A percentile compares a stretch with the other conserved stretches of the same genome.
Evolutionary conservation across 108 stramenopile species (phyloP).

Genomic region (Nitzschia inconspicua): DNA sequence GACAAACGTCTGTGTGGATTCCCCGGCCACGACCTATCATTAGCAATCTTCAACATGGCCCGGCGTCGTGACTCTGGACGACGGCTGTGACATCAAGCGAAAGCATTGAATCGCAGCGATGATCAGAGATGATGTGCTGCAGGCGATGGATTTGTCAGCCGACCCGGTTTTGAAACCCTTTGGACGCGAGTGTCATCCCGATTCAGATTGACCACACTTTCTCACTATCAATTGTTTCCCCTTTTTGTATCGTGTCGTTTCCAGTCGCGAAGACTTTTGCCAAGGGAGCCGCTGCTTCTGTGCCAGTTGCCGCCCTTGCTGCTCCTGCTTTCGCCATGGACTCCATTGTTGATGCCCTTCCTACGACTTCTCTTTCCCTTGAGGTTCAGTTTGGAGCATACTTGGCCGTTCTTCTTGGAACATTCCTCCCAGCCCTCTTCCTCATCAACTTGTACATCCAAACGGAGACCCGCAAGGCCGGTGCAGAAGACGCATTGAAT

Average conservation of each 20-base stretch:
- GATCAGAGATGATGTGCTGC: not conserved
- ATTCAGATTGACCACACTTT: too few relatives aligned
- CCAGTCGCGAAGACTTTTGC: conserved; percentile 58
- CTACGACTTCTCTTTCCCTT: conserved; percentile 77
- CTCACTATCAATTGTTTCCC: not conserved
- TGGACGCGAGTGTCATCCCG: too few relatives aligned
- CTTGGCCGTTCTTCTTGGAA: conserved; percentile 91
- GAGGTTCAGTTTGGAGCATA: conserved; percentile 93
- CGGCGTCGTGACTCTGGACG: not conserved
- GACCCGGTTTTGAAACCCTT: too few relatives aligned
- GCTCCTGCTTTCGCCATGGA: conserved; percentile 84
- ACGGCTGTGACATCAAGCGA: not conserved
- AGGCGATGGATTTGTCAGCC: too few relatives aligned
- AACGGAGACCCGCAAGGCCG: conserved; percentile 85
- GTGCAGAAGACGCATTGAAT: conserved; percentile 31
- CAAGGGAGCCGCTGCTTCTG: conserved; percentile 62
- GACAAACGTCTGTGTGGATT: not conserved
- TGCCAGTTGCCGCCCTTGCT: conserved; percentile 64
- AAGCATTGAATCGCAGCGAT: not conserved
- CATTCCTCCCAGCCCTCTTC: conserved; percentile 89
- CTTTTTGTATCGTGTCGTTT: not conserved
- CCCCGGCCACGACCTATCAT: not conserved
- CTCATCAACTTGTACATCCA: conserved; percentile 93
- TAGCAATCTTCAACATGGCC: not conserved
- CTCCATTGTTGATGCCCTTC: conserved; percentile 75